A percentile compares a stretch with the other conserved stretches of the same genome.
Conservation (phyloP, 2,329 filamentous ascomycete genomes). For the Teratosphaeria epicoccoides region DNA sequence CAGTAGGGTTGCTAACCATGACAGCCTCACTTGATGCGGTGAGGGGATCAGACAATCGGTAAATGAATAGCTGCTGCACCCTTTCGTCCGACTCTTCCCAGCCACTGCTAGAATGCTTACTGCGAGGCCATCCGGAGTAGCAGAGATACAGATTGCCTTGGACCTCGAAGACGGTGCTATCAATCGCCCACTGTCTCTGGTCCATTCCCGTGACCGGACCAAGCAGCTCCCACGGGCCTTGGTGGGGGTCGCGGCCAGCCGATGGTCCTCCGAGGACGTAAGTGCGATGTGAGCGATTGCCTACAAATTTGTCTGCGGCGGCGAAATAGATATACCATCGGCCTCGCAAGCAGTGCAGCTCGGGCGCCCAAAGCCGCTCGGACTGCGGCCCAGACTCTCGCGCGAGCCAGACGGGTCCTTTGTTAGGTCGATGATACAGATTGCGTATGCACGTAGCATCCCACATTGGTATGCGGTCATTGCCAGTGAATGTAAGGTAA, state of each 20-base stretch:
- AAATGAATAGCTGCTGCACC: slow-evolving; percentile 36
- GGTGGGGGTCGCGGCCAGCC: slow-evolving; percentile 18
- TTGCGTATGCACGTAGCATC: slow-evolving; percentile 29
- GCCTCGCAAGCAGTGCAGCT: slow-evolving; percentile 41
- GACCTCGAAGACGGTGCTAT: slow-evolving; percentile 36
- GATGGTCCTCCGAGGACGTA: slow-evolving; percentile 35
- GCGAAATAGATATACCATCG: slow-evolving; percentile 47
- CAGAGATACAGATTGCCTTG: slow-evolving; percentile 31
- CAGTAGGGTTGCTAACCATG: slow-evolving; percentile 31
- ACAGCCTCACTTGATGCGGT: slow-evolving; percentile 26
- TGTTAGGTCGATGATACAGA: slow-evolving; percentile 29
- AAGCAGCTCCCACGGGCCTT: slow-evolving; percentile 31
- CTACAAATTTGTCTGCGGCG: slow-evolving; percentile 30
- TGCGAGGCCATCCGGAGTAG: slow-evolving; percentile 38
- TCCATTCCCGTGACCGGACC: slow-evolving; percentile 33
- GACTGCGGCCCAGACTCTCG: slow-evolving; percentile 12
- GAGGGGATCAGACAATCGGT: slow-evolving; percentile 28
- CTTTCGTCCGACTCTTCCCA: slow-evolving; percentile 22
- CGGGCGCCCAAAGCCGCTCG: slow-evolving; percentile 42
- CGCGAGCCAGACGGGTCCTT: slow-evolving; percentile 30
- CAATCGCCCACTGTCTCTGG: slow-evolving; percentile 37
- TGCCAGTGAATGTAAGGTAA: slow-evolving; percentile 39
- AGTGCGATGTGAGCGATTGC: slow-evolving; percentile 37
- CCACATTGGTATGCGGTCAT: slow-evolving; percentile 36
- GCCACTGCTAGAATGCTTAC: slow-evolving; percentile 12